Percentiles rank a stretch among this genome's conserved stretches.
Conservation (phyloP, 148 eudicot species). For the Fagopyrum esculentum region DNA sequence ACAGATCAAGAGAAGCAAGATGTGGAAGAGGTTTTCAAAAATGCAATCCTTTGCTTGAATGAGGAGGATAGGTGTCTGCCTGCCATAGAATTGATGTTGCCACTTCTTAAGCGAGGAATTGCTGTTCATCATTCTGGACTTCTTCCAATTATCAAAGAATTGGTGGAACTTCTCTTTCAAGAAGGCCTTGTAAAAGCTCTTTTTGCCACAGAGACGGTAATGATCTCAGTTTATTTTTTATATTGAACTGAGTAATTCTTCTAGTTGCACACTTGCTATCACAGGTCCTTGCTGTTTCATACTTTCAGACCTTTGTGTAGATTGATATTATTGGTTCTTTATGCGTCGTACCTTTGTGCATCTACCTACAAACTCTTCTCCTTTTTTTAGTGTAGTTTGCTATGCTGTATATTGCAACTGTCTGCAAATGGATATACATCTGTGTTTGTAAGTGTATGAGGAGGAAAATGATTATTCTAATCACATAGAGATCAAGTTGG, state of each 20-base stretch:
- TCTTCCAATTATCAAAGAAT: conserved; percentile 88
- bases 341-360: too few relatives aligned
- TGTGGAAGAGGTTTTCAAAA: conserved; percentile 83
- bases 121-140: conserved; percentile 99
- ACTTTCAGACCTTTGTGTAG: too few relatives aligned
- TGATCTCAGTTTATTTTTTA: neutral
- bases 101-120: conserved; percentile 90
- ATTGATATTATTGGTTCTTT: too few relatives aligned
- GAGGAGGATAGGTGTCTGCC: conserved; percentile 93
- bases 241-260: neutral
- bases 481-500: neutral
- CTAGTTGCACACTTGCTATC: neutral
- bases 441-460: neutral
- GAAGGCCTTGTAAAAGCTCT: conserved; percentile 98
- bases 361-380: neutral
- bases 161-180: conserved; percentile 95
- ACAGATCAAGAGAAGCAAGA: conserved; percentile 73
- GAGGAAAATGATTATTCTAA: neutral
- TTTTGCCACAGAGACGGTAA: conserved; percentile 97
- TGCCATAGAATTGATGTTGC: conserved; percentile 92
- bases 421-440: neutral
- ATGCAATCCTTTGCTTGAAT: conserved; percentile 75
- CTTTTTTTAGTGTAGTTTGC: neutral
- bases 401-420: neutral
- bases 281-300: too few relatives aligned